Evolutionary conservation across 495 filamentous ascomycete species (phyloP), one percentile per base, ranked within the genome.

Genomic region (Penicillium argentinense): DNA sequence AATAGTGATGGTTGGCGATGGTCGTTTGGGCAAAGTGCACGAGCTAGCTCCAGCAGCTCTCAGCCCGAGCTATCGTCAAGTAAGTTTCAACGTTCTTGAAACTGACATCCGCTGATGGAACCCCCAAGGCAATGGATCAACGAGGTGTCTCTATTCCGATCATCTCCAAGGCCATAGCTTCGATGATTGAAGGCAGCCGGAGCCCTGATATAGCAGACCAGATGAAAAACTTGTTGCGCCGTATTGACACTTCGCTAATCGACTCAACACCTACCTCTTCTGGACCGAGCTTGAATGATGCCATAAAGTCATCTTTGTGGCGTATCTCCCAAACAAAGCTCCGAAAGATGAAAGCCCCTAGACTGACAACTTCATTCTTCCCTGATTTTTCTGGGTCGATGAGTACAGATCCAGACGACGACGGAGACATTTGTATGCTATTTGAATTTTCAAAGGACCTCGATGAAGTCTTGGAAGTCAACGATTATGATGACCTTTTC

Each of bases 31-130:
- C 16, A 58, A 40, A 30, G 45, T 76, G 14, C 52, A 55, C 0
- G 26, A 48, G 2, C 54, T 71, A 3, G 62, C 59, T 1, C 73
- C 73, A 12, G 54, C 42, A 13, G 32, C 70, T 4, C 73, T 76
- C 49, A 69, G 58, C 28, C 47, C 36, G 13, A 44, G 54, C n/a
- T 72, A 73, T 40, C 56, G 49, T 25, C 57, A 72, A 33, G 73
- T 75, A 42, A 53, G 47, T 14, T 1, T 41, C n/a, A 9, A 3
- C 22, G 1, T 9, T 0, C 1, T 26, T 1, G 23, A 2, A 33
- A 9, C 13, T 26, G 1, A 8, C 6, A 14, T 45, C 25, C 18
- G 14, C 11, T 14, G 19, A 43, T 40, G 34, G 41, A 23, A 3
- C 2, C 26, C 19, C 17, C 34, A 4, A 51, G 74, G 66, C 67